These are phyloP conservation scores for Phytopythium boreale DNA, from an alignment of 352 stramenopile species.

Conservation along the genomic window DNA sequence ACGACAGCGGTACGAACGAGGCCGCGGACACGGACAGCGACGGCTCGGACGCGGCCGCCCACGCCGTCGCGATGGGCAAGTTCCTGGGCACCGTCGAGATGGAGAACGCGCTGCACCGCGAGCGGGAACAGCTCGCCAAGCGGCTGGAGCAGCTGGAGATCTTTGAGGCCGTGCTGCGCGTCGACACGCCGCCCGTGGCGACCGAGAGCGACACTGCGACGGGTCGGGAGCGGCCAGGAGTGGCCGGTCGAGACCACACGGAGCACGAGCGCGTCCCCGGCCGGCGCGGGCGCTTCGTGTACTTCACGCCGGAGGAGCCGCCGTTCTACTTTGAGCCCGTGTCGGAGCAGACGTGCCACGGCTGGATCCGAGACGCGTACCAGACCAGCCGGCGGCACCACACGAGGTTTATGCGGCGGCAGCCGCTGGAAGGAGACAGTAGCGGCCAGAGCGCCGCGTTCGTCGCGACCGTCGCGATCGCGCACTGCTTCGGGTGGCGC, in stretches of 20 bases:
- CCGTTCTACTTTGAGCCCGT: conserved; percentile 48
- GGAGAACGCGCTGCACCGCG: conserved; percentile 25
- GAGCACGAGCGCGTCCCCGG: conserved; percentile 10
- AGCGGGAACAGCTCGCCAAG: conserved; percentile 23
- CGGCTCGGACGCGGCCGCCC: too few species aligned
- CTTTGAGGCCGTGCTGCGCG: conserved; percentile 23
- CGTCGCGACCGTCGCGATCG: conserved; percentile 5
- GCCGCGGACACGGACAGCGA: not conserved
- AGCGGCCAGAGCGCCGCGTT: not conserved
- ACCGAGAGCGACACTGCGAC: conserved; percentile 7
- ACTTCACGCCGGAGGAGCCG: conserved; percentile 34
- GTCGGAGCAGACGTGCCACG: conserved; percentile 15
- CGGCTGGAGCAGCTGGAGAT: conserved; percentile 30
- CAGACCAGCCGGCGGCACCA: conserved; percentile 24
- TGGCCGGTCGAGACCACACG: too few species aligned
- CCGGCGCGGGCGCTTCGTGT: conserved; percentile 27
- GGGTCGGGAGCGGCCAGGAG: too few species aligned
- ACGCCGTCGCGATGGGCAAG: conserved; percentile 8
- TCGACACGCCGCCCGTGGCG: conserved; percentile 15
- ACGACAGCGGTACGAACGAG: too few species aligned
- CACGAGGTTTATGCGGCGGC: conserved; percentile 15
- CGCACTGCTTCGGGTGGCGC: conserved; percentile 39
- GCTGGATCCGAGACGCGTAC: conserved; percentile 22
- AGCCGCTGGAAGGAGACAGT: not conserved
- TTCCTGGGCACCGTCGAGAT: conserved; percentile 24